phyloP scores from a whole-genome alignment of 257 asterid species.

The Primulina eburnea region DNA sequence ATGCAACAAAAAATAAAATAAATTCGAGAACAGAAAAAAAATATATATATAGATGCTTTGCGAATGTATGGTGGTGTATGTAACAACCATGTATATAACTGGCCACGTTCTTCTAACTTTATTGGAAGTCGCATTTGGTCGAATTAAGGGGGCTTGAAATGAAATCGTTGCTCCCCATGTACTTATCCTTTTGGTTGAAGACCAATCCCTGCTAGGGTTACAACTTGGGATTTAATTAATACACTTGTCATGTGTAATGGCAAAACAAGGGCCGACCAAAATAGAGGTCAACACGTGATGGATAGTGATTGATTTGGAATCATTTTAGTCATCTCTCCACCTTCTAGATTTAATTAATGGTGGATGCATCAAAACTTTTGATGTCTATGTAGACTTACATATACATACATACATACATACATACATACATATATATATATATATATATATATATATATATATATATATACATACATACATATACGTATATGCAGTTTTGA shows the following conservation, averaged over 20 bases:
- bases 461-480: too few species aligned
- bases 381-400: too few species aligned
- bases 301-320: conserved; percentile 49
- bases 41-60: too few species aligned
- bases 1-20: too few species aligned
- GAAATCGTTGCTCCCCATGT: conserved; percentile 18
- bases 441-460: too few species aligned
- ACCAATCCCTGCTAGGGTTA: conserved; percentile 16
- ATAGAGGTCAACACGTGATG: conserved; percentile 46
- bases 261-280: conserved; percentile 34
- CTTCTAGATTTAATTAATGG: conserved; percentile 17
- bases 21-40: too few species aligned
- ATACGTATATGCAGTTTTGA: too few species aligned
- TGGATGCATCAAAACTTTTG: too few species aligned
- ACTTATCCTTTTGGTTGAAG: background rate
- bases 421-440: too few species aligned
- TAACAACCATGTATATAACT: too few species aligned
- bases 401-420: too few species aligned
- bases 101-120: conserved; percentile 21
- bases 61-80: too few species aligned
- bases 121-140: conserved; percentile 21
- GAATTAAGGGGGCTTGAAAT: background rate
- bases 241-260: conserved; percentile 28
- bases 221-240: conserved; percentile 39
- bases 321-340: conserved; percentile 37